A percentile compares a stretch with the other conserved stretches of the same genome.
Conservation (phyloP, 2,329 filamentous ascomycete species). For the Gyromitra esculenta region DNA sequence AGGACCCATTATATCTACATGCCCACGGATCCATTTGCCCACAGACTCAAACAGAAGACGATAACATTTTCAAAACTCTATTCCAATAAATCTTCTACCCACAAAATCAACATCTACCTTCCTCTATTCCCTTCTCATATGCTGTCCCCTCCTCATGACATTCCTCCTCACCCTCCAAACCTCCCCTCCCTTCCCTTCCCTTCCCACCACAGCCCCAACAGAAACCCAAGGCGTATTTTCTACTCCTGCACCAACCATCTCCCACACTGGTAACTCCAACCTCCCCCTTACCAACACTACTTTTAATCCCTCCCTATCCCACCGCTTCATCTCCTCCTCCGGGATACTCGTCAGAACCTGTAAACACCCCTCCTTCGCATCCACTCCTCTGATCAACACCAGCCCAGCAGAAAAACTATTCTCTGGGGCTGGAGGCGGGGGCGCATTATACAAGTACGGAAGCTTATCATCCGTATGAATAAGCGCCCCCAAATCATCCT, state of each 20-base stretch:
- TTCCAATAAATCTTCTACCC: background rate
- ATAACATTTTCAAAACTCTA: background rate
- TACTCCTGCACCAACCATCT: slow-evolving; percentile 55
- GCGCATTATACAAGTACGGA: slow-evolving; percentile 39
- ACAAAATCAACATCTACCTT: background rate
- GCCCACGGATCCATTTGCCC: background rate
- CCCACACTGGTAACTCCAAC: slow-evolving; percentile 75
- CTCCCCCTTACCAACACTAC: slow-evolving; percentile 74
- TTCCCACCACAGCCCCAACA: slow-evolving; percentile 67
- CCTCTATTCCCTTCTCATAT: slow-evolving; percentile 10
- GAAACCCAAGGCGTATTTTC: slow-evolving; percentile 58
- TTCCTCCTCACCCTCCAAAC: slow-evolving; percentile 74
- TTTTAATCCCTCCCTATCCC: slow-evolving; percentile 62
- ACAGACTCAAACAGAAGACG: background rate
- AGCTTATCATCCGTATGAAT: slow-evolving; percentile 47
- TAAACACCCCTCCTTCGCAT: slow-evolving; percentile 66
- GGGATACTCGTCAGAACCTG: slow-evolving; percentile 74
- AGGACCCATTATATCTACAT: background rate
- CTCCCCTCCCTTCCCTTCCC: slow-evolving; percentile 68
- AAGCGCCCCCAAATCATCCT: slow-evolving; percentile 58
- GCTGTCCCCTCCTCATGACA: slow-evolving; percentile 63
- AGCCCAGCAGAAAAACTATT: slow-evolving; percentile 67
- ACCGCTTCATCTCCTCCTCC: slow-evolving; percentile 60
- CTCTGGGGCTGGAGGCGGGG: slow-evolving; percentile 56
- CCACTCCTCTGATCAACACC: slow-evolving; percentile 76